Evolutionary conservation across 2,329 filamentous ascomycete species (phyloP).

Genomic region (Pochonia chlamydosporia): DNA sequence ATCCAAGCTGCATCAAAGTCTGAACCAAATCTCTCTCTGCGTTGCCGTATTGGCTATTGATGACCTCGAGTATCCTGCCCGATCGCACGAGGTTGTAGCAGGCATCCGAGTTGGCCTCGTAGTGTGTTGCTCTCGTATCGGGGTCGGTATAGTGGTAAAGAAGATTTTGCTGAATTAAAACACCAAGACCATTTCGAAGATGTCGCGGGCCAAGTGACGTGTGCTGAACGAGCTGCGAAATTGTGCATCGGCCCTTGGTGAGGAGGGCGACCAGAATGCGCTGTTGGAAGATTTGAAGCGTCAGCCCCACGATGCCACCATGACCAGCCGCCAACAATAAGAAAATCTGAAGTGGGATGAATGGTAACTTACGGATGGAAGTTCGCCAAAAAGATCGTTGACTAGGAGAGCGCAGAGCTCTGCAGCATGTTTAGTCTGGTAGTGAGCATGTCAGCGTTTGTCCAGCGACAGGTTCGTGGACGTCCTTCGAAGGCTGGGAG

Average conservation of each 20-base stretch:
- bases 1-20: conserved; percentile 69
- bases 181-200: conserved; percentile 73
- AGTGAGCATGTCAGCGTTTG: conserved; percentile 16
- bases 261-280: conserved; percentile 78
- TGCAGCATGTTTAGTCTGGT: conserved; percentile 65
- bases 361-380: conserved; percentile 67
- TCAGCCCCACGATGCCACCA: conserved; percentile 20
- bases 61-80: conserved; percentile 73
- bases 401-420: conserved; percentile 90
- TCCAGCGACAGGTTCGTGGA: conserved; percentile 7
- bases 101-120: conserved; percentile 75
- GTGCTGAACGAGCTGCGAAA: conserved; percentile 63
- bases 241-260: conserved; percentile 69
- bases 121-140: conserved; percentile 61
- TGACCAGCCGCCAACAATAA: conserved; percentile 3
- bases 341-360: neutral
- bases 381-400: conserved; percentile 83
- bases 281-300: conserved; percentile 39
- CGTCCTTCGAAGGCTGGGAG: conserved; percentile 13
- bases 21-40: conserved; percentile 69
- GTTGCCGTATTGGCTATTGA: conserved; percentile 69
- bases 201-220: conserved; percentile 70
- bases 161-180: conserved; percentile 84
- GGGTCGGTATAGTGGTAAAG: conserved; percentile 65
- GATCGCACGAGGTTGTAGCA: conserved; percentile 78